Evolutionary conservation across 2,329 filamentous ascomycete species (phyloP).

Genomic region (Mariannaea sp.): DNA sequence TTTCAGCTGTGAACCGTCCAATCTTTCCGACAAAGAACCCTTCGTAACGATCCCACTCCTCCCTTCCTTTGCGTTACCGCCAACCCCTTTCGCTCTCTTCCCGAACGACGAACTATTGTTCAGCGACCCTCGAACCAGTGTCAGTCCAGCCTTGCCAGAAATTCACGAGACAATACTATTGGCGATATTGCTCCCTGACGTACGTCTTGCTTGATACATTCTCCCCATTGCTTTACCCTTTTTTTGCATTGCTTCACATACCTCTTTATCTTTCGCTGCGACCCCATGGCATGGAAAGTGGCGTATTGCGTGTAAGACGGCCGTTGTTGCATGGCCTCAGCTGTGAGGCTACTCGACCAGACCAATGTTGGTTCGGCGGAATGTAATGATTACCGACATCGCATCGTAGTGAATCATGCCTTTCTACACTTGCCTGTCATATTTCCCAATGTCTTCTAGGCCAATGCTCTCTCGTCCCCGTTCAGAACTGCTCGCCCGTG

Average conservation of each 20-base stretch:
- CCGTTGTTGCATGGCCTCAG: slow-evolving; percentile 8
- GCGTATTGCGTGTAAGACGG: slow-evolving; percentile 20
- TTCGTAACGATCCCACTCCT: slow-evolving; percentile 15
- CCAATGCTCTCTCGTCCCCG: slow-evolving; percentile 2
- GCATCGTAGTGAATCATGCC: slow-evolving; percentile 30
- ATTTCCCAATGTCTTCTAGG: slow-evolving; percentile 11
- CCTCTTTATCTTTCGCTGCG: too few species aligned
- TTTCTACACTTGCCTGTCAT: slow-evolving; percentile 14
- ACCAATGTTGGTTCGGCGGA: slow-evolving; percentile 27
- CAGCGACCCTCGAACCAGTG: too few species aligned
- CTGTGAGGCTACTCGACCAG: slow-evolving; percentile 3
- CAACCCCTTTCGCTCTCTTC: slow-evolving; percentile 32
- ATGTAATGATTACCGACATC: slow-evolving; percentile 26
- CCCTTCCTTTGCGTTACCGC: slow-evolving; percentile 28
- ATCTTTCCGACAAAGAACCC: slow-evolving; percentile 40
- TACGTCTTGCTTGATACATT: slow-evolving; percentile 32
- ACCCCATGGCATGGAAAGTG: slow-evolving; percentile 28
- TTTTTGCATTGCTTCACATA: too few species aligned
- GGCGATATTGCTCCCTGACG: slow-evolving; percentile 39
- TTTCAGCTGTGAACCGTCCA: slow-evolving; percentile 49
- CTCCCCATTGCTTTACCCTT: slow-evolving; percentile 20
- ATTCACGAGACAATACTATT: too few species aligned
- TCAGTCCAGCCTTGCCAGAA: too few species aligned
- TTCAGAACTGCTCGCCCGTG: background rate
- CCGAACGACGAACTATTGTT: slow-evolving; percentile 22